phyloP scores from a whole-genome alignment of 2,329 filamentous ascomycete species.

The Sarocladiaceae sp. region DNA sequence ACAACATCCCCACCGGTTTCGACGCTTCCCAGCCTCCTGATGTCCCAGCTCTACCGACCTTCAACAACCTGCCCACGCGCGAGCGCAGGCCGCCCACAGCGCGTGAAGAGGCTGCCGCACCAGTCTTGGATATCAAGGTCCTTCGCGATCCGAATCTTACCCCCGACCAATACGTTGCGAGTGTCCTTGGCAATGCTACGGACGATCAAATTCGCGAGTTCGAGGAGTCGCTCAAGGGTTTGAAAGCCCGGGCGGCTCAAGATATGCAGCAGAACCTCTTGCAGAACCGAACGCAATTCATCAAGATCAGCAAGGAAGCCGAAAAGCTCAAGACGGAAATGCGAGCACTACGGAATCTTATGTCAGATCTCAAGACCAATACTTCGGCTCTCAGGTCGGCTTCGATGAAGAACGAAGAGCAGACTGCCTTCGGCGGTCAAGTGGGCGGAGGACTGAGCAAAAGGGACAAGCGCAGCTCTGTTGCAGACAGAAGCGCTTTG shows the following conservation, averaged over 20 bases:
- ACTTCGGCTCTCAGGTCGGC: conserved; percentile 61
- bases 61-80: conserved; percentile 54
- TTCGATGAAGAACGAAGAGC: conserved; percentile 47
- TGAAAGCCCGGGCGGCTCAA: conserved; percentile 72
- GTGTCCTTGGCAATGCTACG: conserved; percentile 75
- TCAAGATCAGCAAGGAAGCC: conserved; percentile 98
- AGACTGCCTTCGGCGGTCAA: conserved; percentile 45
- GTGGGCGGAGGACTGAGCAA: conserved; percentile 56
- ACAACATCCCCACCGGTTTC: conserved; percentile 67
- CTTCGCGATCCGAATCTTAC: conserved; percentile 75
- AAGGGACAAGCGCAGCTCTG: conserved; percentile 83
- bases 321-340: conserved; percentile 97
- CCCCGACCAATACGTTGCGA: conserved; percentile 74
- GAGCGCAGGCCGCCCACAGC: conserved; percentile 50
- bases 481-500: conserved; percentile 63
- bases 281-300: conserved; percentile 96
- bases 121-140: conserved; percentile 71
- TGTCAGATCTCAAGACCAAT: conserved; percentile 85
- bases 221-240: conserved; percentile 68
- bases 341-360: conserved; percentile 82
- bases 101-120: conserved; percentile 47
- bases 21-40: conserved; percentile 68
- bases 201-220: conserved; percentile 84
- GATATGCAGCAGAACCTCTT: conserved; percentile 95
- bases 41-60: conserved; percentile 62